Evolutionary conservation across 225 moss, liverwort and hornwort species (phyloP).

Genomic region (Pseudisothecium myosuroides): DNA sequence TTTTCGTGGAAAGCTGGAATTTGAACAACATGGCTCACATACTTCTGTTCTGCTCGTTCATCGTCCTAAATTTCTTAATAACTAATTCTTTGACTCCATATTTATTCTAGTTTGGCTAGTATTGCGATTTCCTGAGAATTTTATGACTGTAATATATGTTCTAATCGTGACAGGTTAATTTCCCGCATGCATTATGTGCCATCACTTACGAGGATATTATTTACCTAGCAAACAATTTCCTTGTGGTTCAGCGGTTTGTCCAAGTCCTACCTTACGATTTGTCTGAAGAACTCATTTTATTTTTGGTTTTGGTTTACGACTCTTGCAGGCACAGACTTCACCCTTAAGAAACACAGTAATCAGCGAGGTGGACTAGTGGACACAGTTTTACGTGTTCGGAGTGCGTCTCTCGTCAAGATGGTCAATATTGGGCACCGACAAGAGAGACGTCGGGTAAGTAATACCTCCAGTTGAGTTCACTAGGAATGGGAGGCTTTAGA

Average conservation of each 20-base stretch:
- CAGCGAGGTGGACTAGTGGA: slow-evolving; percentile 91
- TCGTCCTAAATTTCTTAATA: not conserved
- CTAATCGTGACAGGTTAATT: not conserved
- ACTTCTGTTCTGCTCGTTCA: not conserved
- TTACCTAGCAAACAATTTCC: not conserved
- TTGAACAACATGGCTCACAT: not conserved
- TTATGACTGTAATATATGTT: not conserved
- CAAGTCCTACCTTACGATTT: not conserved
- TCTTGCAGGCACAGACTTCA: slow-evolving; percentile 80
- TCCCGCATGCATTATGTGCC: not conserved
- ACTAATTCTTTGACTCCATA: not conserved
- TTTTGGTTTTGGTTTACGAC: not conserved
- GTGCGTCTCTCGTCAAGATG: slow-evolving; percentile 96
- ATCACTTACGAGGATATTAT: not conserved
- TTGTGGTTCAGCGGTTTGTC: not conserved
- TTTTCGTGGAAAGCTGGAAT: not conserved
- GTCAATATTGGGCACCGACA: slow-evolving; percentile 86
- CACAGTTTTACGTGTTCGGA: slow-evolving; percentile 85
- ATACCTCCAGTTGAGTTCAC: not conserved
- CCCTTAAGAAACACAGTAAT: slow-evolving; percentile 93
- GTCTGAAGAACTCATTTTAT: not conserved
- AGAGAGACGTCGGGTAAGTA: slow-evolving; percentile 78
- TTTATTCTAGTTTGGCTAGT: not conserved
- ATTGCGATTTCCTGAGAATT: not conserved
- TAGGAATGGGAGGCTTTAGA: not conserved